Base-by-base conservation (phyloP, 225 moss, liverwort and hornwort species). In the Takakia lepidozioides region DNA sequence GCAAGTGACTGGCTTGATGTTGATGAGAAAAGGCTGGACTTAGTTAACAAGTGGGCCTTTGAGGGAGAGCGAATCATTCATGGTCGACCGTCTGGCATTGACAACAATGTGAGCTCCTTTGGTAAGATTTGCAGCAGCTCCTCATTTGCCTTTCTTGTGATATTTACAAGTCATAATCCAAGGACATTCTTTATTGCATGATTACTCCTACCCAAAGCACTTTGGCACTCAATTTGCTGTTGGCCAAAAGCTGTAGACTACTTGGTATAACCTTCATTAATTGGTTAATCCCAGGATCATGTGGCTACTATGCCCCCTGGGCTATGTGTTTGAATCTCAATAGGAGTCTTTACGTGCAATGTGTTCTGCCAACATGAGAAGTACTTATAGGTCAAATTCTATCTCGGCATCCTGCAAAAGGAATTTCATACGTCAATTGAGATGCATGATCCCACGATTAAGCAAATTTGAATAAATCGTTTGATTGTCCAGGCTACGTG, bases 21-120 rank as follows among this genome's bases (percentile, higher is more conserved):
- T 6, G 49, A 49, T 25, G 65, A 78, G 37, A 62, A 41, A 10
- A 76, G 85, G 51, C 36, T 62, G 27, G 85, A 87, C 51, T 65
- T 85, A 43, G 85, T 91, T 49, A 98, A 98, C 57, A 69, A 46
- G 57, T 91, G 91, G 98, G 98, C 98, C 24, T 98, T 87, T 46
- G 91, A 98, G 71, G 98, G 91, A 5, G 98, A 98, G 51, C 87
- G 85, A 25, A 76, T 98, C 59, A 78, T 98, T 43, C 98, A 98
- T 50, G 98, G 98, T 25, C 80, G 71, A 63, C 98, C 98, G 36
- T 91, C 98, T 57, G 98, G 98, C 37, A 90, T 98, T 47, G 98
- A 98, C 65, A 98, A 98, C 19, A 98, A 77, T 57, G 98, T 98
- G 45, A 98, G 98, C 75, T 81, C 84, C 63, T 98, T 75, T 58